phyloP scores from a whole-genome alignment of 2,329 filamentous ascomycete genomes.

The Aspergillus sclerotialis region DNA sequence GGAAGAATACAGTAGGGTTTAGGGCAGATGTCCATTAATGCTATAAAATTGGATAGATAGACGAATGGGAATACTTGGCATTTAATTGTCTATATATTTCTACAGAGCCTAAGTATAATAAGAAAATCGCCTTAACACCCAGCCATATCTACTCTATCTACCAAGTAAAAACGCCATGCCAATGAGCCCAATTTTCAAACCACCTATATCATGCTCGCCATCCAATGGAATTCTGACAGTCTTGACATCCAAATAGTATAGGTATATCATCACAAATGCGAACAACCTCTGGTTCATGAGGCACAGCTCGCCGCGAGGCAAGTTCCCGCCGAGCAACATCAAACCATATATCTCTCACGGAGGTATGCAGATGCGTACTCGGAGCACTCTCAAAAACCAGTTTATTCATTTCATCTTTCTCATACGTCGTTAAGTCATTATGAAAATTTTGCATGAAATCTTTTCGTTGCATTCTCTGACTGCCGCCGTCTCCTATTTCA shows the following conservation, averaged over 20 bases:
- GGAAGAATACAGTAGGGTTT: slow-evolving; percentile 3
- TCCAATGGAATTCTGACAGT: slow-evolving; percentile 22
- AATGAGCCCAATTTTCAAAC: slow-evolving; percentile 5
- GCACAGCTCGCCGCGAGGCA: slow-evolving; percentile 17
- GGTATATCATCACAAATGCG: slow-evolving; percentile 28
- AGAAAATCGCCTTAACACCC: slow-evolving; percentile 5
- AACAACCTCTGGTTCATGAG: slow-evolving; percentile 28
- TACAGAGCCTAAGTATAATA: slow-evolving; percentile 6
- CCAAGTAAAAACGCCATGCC: no score
- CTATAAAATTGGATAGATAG: no score
- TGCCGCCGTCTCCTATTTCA: slow-evolving; percentile 36
- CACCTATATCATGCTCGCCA: slow-evolving; percentile 32
- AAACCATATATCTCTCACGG: slow-evolving; percentile 35
- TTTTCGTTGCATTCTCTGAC: slow-evolving; percentile 33
- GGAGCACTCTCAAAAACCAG: slow-evolving; percentile 28
- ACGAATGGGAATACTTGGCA: no score
- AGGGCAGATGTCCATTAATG: no score
- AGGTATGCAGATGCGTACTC: slow-evolving; percentile 22
- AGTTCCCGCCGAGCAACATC: slow-evolving; percentile 28
- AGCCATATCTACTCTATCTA: no score
- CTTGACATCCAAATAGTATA: slow-evolving; percentile 28
- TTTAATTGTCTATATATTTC: slow-evolving; percentile 2
- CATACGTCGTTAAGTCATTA: slow-evolving; percentile 28
- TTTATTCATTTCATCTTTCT: slow-evolving; percentile 32
- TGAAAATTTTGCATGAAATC: slow-evolving; percentile 39